A percentile compares a stretch with the other conserved stretches of the same genome.
phyloP scores from a whole-genome alignment of 257 asterid species.

The Nicotiana sylvestris region DNA sequence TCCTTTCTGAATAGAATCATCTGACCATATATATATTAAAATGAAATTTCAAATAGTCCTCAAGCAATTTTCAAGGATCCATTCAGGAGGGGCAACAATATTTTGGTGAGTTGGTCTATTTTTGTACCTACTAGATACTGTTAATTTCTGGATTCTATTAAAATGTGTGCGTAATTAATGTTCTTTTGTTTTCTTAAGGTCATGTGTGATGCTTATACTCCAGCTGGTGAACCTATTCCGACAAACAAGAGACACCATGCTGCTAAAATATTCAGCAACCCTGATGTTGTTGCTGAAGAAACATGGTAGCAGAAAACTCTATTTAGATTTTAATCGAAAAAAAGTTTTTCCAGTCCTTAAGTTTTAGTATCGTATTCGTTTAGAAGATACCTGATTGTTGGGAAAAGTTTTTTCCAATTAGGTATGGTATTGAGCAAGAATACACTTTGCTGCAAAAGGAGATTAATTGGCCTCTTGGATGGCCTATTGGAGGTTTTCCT shows the following conservation, averaged over 20 bases:
- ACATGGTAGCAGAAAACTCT: background rate
- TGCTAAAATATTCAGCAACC: conserved; percentile 75
- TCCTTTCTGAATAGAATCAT: background rate
- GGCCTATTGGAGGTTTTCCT: conserved; percentile 96
- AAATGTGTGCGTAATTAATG: background rate
- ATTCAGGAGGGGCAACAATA: conserved; percentile 92
- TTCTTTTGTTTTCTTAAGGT: conserved; percentile 40
- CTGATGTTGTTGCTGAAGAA: conserved; percentile 65
- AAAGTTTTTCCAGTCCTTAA: background rate
- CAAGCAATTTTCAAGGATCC: conserved; percentile 99
- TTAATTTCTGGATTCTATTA: background rate
- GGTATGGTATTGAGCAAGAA: conserved; percentile 95
- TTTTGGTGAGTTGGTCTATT: conserved; percentile 55
- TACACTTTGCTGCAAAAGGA: conserved; percentile 75
- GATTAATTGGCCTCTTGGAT: conserved; percentile 93
- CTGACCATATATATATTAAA: background rate
- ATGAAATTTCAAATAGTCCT: conserved; percentile 46
- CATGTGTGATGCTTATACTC: conserved; percentile 91
- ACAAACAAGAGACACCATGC: conserved; percentile 87
- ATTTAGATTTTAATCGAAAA: background rate
- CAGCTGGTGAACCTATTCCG: conserved; percentile 93
- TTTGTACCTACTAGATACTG: background rate
- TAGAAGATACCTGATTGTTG: background rate
- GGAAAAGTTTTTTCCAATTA: conserved; percentile 7
- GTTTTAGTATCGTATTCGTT: background rate